Percentiles rank a stretch among this genome's conserved stretches.
phyloP scores from a whole-genome alignment of 148 eudicot genomes.

The Polygonum aviculare region DNA sequence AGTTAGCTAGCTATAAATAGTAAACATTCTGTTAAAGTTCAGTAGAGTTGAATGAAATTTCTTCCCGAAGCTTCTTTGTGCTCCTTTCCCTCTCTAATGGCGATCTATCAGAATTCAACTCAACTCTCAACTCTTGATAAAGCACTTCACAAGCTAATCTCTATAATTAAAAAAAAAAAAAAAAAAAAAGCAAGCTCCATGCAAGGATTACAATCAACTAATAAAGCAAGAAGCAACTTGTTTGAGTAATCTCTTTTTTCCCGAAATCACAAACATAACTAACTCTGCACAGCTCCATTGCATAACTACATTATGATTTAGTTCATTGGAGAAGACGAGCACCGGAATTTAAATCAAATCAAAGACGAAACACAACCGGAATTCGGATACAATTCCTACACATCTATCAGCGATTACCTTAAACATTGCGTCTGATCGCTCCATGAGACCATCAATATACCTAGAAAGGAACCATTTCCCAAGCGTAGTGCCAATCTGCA shows the following conservation, averaged over 20 bases:
- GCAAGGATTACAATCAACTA: neutral
- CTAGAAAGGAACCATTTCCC: constrained; percentile 73
- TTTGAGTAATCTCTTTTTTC: neutral
- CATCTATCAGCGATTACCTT: constrained; percentile 31
- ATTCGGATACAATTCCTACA: neutral
- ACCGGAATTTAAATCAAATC: neutral
- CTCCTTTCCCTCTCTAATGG: too few species aligned
- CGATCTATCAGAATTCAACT: too few species aligned
- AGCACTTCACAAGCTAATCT: neutral
- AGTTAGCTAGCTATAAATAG: too few species aligned
- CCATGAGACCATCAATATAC: constrained; percentile 51
- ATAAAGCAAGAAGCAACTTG: neutral
- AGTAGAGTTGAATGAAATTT: too few species aligned
- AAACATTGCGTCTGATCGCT: constrained; percentile 63
- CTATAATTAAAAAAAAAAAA: neutral
- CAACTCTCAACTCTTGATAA: too few species aligned
- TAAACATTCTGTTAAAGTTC: too few species aligned
- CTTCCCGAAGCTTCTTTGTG: too few species aligned
- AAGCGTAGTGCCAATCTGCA: constrained; percentile 58
- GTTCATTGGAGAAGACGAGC: neutral
- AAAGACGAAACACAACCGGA: neutral
- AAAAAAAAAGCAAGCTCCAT: neutral
- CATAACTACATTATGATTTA: neutral
- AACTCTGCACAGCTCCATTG: neutral
- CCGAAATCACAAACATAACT: neutral